phyloP scores from a whole-genome alignment of 2,329 filamentous ascomycete species.

The Colletotrichum viniferum region DNA sequence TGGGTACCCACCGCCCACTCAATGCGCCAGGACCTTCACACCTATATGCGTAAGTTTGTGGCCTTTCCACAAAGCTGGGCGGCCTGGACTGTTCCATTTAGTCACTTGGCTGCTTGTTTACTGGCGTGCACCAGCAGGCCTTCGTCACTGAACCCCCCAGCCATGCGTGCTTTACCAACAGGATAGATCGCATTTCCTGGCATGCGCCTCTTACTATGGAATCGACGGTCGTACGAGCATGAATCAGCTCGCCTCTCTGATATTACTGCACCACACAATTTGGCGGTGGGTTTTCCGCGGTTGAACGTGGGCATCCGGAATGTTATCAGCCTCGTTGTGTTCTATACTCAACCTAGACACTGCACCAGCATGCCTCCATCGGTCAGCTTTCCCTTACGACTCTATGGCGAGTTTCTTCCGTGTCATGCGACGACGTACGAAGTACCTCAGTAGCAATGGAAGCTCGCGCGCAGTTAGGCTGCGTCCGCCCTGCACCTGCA shows the following conservation, averaged over 20 bases:
- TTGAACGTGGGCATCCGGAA: neutral
- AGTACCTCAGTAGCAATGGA: neutral
- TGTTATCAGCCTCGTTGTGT: neutral
- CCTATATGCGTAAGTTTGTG: neutral
- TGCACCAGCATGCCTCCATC: neutral
- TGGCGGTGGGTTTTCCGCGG: neutral
- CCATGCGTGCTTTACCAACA: neutral
- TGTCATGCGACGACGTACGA: slow-evolving; percentile 1
- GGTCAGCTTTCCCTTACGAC: neutral
- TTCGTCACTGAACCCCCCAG: neutral
- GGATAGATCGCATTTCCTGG: neutral
- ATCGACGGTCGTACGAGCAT: neutral
- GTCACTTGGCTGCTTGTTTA: neutral
- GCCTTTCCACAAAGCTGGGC: neutral
- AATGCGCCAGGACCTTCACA: neutral
- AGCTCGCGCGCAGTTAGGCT: neutral
- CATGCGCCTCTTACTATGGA: neutral
- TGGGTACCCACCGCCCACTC: neutral
- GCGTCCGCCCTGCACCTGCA: neutral
- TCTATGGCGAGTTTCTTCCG: neutral
- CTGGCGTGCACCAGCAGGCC: neutral
- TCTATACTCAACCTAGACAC: neutral
- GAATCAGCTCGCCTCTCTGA: neutral
- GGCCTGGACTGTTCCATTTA: slow-evolving; percentile 20
- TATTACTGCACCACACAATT: neutral